Conservation (phyloP, 805 yeast species). For the Yamadazyma tumulicola region DNA sequence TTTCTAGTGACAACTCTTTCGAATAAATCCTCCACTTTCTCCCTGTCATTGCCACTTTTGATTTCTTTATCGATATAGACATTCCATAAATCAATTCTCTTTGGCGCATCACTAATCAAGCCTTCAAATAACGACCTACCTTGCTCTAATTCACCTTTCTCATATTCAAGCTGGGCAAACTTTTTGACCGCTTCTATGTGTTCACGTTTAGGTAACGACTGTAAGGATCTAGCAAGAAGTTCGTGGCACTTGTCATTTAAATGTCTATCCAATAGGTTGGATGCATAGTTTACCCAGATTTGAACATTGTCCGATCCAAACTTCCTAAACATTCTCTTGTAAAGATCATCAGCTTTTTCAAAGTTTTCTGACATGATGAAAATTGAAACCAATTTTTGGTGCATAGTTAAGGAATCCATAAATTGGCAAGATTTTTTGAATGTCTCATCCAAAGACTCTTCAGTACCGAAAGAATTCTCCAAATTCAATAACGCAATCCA, state of each 20-base stretch:
- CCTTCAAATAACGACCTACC: conserved; percentile 96
- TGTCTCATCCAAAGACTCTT: conserved; percentile 72
- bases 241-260: conserved; percentile 62
- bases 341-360: conserved; percentile 67
- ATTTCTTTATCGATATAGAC: conserved; percentile 93
- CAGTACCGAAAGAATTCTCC: conserved; percentile 90
- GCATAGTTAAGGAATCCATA: conserved; percentile 85
- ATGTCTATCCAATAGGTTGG: conserved; percentile 62
- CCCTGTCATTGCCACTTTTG: conserved; percentile 57
- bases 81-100: conserved; percentile 91
- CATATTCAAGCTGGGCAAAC: conserved; percentile 84
- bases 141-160: conserved; percentile 87
- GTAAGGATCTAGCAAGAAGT: conserved; percentile 71
- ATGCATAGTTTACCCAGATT: conserved; percentile 82
- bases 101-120: conserved; percentile 81
- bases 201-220: conserved; percentile 63
- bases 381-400: conserved; percentile 73
- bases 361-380: conserved; percentile 69
- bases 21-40: conserved; percentile 71
- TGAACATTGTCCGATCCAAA: conserved; percentile 64
- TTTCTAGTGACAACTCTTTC: conserved; percentile 73
- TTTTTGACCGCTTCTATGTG: conserved; percentile 80
- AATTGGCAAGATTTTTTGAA: conserved; percentile 85
- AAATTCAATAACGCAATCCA: conserved; percentile 95
- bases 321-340: conserved; percentile 63